Percentiles rank a stretch among this genome's conserved stretches.
These are phyloP conservation scores for Penicillium sp. DNA, from an alignment of 2,329 filamentous ascomycete genomes.

Conservation along the genomic window DNA sequence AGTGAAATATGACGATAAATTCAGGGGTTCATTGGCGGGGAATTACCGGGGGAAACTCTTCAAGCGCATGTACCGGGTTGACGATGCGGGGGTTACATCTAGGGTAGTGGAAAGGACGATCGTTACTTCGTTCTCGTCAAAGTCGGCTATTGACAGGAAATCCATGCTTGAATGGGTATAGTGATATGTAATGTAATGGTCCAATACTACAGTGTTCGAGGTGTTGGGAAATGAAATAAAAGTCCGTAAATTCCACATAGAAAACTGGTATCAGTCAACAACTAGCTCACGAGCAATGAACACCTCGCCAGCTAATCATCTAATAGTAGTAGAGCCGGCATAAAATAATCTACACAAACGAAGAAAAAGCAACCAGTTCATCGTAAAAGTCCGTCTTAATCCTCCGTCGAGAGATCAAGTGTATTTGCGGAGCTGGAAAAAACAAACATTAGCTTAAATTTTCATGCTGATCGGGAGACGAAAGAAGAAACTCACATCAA, in stretches of 20 bases:
- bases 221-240: background rate
- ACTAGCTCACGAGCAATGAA: conserved; percentile 1
- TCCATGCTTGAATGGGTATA: background rate
- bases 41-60: background rate
- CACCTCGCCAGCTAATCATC: background rate
- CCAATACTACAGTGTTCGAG: background rate
- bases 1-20: background rate
- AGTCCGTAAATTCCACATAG: background rate
- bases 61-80: background rate
- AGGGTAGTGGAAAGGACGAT: conserved; percentile 13
- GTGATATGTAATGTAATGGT: background rate
- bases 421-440: conserved; percentile 37
- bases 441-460: conserved; percentile 11
- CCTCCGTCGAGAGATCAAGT: conserved; percentile 18
- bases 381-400: conserved; percentile 16
- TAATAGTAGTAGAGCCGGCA: background rate
- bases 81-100: conserved; percentile 23
- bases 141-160: conserved; percentile 15
- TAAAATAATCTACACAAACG: conserved; percentile 25
- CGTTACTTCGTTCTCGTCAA: conserved; percentile 4
- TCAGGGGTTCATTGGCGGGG: conserved; percentile 4
- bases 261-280: conserved; percentile 19
- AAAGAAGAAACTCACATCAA: conserved; percentile 75
- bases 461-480: background rate
- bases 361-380: conserved; percentile 11